A percentile compares a stretch with the other conserved stretches of the same genome.
Conservation (phyloP, 2,329 filamentous ascomycete genomes). For the Fusarium oligoseptatum region DNA sequence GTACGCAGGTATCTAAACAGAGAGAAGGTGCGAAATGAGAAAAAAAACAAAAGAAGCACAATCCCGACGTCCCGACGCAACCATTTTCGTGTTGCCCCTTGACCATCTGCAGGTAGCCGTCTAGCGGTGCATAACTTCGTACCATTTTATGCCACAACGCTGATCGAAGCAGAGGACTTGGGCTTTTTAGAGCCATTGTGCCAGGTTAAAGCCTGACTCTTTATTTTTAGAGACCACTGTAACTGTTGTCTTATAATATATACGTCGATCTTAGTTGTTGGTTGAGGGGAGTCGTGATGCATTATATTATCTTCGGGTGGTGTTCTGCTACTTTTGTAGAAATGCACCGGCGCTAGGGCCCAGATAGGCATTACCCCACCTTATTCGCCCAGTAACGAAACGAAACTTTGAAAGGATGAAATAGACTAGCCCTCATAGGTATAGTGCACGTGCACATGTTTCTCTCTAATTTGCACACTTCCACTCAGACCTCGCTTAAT, state of each 20-base stretch:
- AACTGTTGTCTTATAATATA: not conserved
- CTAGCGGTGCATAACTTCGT: not conserved
- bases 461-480: too few species aligned
- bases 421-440: not conserved
- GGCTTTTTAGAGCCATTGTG: not conserved
- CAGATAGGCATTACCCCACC: not conserved
- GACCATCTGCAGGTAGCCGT: not conserved
- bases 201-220: too few species aligned
- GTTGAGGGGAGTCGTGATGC: not conserved
- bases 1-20: not conserved
- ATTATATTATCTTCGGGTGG: not conserved
- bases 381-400: not conserved
- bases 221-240: not conserved
- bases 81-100: not conserved
- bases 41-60: not conserved
- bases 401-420: fast-evolving
- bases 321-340: not conserved
- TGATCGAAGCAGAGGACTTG: not conserved
- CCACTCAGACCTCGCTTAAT: too few species aligned
- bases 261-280: not conserved
- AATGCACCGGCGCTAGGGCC: not conserved
- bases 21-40: not conserved
- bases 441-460: too few species aligned
- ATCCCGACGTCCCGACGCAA: not conserved
- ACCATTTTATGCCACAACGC: not conserved